Conservation (phyloP, 2,329 filamentous ascomycete species). For the Diaporthe citrichinensis region DNA sequence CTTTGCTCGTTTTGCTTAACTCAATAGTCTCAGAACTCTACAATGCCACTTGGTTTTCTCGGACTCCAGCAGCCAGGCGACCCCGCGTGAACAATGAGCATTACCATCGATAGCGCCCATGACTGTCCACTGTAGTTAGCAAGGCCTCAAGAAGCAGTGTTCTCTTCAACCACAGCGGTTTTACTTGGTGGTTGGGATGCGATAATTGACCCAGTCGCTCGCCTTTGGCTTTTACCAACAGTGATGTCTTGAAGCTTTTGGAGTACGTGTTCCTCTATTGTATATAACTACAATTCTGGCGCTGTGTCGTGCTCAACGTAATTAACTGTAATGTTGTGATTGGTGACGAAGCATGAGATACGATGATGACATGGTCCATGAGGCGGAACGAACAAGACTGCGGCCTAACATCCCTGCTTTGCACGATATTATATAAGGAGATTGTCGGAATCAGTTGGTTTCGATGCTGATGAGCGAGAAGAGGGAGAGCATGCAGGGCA, state of each 20-base stretch:
- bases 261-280: not conserved
- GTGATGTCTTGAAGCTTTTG: not conserved
- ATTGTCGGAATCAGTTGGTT: no score
- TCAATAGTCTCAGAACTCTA: not conserved
- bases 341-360: not conserved
- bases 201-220: not conserved
- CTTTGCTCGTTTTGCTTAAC: not conserved
- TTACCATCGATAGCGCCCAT: not conserved
- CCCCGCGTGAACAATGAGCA: not conserved
- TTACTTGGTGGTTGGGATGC: not conserved
- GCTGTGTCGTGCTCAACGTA: not conserved
- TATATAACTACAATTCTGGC: not conserved
- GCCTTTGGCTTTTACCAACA: not conserved
- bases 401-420: not conserved
- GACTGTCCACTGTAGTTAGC: not conserved
- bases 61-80: not conserved
- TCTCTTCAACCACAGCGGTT: not conserved
- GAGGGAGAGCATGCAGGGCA: not conserved
- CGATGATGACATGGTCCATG: not conserved
- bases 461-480: not conserved
- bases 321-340: not conserved
- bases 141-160: not conserved
- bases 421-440: not conserved
- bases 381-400: not conserved
- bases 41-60: not conserved